Percentiles rank a stretch among this genome's conserved stretches.
Conservation (phyloP, 1,284 basidiomycete genomes). For the Papiliotrema flavescens region DNA sequence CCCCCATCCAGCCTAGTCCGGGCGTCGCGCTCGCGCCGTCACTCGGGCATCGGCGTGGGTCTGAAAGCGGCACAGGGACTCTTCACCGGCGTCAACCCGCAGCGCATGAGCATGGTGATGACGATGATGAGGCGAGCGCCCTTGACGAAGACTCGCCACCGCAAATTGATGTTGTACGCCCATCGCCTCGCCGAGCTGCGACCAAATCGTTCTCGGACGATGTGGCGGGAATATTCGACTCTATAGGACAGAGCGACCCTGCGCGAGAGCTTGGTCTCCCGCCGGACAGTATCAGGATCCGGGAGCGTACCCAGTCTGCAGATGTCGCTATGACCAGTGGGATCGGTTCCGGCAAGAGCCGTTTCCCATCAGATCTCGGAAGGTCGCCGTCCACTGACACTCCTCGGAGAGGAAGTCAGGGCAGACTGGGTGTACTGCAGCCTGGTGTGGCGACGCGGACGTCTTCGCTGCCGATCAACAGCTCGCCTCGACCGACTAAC, state of each 20-base stretch:
- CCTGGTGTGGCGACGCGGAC: background rate
- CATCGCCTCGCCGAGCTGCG: constrained; percentile 11
- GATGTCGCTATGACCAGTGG: background rate
- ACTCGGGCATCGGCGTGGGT: background rate
- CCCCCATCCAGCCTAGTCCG: background rate
- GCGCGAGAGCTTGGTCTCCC: constrained; percentile 37
- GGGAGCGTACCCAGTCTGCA: background rate
- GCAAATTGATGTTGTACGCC: background rate
- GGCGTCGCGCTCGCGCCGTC: background rate
- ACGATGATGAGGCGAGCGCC: constrained; percentile 2
- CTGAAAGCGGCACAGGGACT: background rate
- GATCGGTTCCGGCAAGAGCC: background rate
- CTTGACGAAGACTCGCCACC: constrained; percentile 7
- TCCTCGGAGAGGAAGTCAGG: background rate
- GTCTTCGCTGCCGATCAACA: background rate
- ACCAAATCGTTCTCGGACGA: constrained; percentile 37
- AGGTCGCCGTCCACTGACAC: background rate
- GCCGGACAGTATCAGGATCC: constrained; percentile 22
- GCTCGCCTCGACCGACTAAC: background rate
- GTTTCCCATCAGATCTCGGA: constrained; percentile 6
- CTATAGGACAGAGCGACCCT: constrained; percentile 31
- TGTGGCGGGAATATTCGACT: constrained; percentile 38
- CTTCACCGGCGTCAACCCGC: constrained; percentile 32
- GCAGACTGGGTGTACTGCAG: background rate
- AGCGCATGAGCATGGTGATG: constrained; percentile 3